A percentile compares a stretch with the other conserved stretches of the same genome.
Conservation (phyloP, 139 green algal species). For the Ettlia oleoabundans region DNA sequence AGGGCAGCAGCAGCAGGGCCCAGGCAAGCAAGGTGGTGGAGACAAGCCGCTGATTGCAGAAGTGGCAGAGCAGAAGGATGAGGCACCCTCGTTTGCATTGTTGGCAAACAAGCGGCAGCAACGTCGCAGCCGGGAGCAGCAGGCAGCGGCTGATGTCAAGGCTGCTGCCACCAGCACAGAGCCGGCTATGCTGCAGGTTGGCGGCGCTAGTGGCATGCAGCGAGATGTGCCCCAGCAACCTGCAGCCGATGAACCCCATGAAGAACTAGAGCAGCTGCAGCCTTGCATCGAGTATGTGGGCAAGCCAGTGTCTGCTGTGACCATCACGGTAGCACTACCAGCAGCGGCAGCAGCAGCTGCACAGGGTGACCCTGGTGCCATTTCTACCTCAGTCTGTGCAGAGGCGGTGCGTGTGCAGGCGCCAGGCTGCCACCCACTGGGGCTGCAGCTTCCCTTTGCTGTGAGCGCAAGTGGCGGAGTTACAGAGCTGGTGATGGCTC, state of each 20-base stretch:
- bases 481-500: background rate
- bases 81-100: slow-evolving; percentile 5
- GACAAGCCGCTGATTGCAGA: background rate
- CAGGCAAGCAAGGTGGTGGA: too few relatives aligned
- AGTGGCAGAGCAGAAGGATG: background rate
- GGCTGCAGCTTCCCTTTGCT: slow-evolving; percentile 7
- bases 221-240: too few relatives aligned
- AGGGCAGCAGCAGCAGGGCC: background rate
- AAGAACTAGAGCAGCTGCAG: background rate
- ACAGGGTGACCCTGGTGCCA: background rate
- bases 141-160: background rate
- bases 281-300: background rate
- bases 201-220: too few relatives aligned
- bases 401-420: background rate
- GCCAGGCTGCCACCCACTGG: slow-evolving; percentile 16
- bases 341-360: background rate
- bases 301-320: background rate
- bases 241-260: background rate
- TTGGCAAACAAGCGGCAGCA: slow-evolving; percentile 18
- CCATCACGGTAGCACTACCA: slow-evolving; percentile 18
- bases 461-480: slow-evolving; percentile 1
- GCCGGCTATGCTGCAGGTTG: too few relatives aligned
- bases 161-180: background rate
- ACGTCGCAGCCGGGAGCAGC: background rate
- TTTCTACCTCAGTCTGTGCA: background rate